A percentile compares a stretch with the other conserved stretches of the same genome.
These are phyloP conservation scores for Mimosa bimucronata DNA, from an alignment of 306 rosid genomes.

Conservation along the genomic window DNA sequence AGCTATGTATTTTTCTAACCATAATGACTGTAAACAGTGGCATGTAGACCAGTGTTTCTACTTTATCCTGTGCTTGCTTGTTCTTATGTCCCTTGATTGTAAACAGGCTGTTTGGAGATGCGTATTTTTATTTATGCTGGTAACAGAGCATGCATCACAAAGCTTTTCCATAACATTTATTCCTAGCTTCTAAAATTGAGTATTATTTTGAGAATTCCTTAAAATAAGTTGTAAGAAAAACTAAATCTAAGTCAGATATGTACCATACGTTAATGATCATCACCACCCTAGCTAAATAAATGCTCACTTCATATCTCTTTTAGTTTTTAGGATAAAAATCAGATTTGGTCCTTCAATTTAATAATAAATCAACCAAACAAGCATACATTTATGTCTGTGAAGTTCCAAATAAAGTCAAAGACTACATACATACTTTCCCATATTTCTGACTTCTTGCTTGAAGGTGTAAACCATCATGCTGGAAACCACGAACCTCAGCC, in stretches of 20 bases:
- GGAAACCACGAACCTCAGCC: conserved; percentile 95
- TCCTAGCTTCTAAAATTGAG: background rate
- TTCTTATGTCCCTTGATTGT: conserved; percentile 11
- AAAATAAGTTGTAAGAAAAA: too few species aligned
- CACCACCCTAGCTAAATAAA: too few species aligned
- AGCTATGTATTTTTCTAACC: too few species aligned
- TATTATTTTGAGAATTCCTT: background rate
- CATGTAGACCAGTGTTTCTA: background rate
- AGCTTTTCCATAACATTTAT: background rate
- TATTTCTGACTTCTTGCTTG: conserved; percentile 97
- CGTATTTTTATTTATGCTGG: conserved; percentile 15
- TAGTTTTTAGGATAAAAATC: too few species aligned
- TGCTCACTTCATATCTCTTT: too few species aligned
- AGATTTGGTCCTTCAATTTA: too few species aligned
- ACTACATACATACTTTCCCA: conserved; percentile 74
- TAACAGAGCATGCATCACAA: background rate
- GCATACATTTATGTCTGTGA: background rate
- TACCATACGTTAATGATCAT: too few species aligned
- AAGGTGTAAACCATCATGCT: conserved; percentile 88
- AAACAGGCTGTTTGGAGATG: background rate
- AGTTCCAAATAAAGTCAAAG: background rate
- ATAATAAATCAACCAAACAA: background rate
- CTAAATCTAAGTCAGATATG: too few species aligned
- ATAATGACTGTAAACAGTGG: too few species aligned
- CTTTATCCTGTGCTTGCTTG: conserved; percentile 7